A percentile compares a stretch with the other conserved stretches of the same genome.
These are phyloP conservation scores for Zymoseptoria brevis DNA, from an alignment of 2,329 filamentous ascomycete species.

Conservation along the genomic window DNA sequence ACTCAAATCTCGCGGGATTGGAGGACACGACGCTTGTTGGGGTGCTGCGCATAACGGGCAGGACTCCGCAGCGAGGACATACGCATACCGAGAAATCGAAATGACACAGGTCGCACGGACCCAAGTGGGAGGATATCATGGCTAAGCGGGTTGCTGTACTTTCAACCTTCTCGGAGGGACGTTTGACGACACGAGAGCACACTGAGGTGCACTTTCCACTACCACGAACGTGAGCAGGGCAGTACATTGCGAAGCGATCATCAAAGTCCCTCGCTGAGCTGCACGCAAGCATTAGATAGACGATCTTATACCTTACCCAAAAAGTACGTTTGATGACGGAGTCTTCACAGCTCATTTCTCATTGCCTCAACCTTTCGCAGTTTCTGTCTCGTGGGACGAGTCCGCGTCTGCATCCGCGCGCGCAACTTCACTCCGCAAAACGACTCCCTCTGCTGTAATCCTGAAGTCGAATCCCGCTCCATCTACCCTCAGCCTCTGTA, in stretches of 20 bases:
- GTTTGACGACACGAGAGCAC: neutral
- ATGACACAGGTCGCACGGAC: neutral
- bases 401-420: neutral
- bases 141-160: neutral
- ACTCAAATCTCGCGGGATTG: constrained; percentile 12
- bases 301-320: neutral
- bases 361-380: neutral
- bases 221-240: neutral
- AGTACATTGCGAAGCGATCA: constrained; percentile 1
- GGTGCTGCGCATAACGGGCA: neutral
- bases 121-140: neutral
- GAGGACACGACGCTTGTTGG: neutral
- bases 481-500: constrained; percentile 14
- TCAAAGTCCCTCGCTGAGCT: neutral
- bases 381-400: neutral
- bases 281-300: constrained; percentile 1
- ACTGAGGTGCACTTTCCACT: neutral
- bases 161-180: neutral
- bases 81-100: neutral
- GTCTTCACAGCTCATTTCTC: neutral
- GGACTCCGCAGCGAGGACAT: neutral
- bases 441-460: constrained; percentile 17
- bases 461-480: constrained; percentile 19
- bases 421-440: neutral
- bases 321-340: neutral